Conservation (phyloP, 371 early-diverging fungal species). For the Basidiobolus meristosporus region DNA sequence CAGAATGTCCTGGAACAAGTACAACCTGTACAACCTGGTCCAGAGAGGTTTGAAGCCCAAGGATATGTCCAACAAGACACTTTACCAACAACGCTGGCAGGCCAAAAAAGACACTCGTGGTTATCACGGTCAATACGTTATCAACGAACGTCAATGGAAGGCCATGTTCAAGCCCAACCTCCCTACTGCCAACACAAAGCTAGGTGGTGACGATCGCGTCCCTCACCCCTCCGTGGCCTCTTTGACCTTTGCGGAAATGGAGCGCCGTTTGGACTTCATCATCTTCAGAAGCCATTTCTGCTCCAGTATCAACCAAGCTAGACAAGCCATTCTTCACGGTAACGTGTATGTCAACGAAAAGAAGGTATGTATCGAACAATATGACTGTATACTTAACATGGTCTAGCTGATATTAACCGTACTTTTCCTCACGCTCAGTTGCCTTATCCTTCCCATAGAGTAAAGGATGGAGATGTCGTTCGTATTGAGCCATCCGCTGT, state of each 20-base stretch:
- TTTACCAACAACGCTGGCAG: conserved; percentile 85
- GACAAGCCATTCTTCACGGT: conserved; percentile 64
- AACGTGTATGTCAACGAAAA: conserved; percentile 84
- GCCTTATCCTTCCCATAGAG: conserved; percentile 50
- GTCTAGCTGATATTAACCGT: not conserved
- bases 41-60: conserved; percentile 22
- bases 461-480: conserved; percentile 80
- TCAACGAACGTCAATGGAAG: conserved; percentile 71
- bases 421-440: conserved; percentile 13
- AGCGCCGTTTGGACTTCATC: conserved; percentile 80
- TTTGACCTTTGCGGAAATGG: conserved; percentile 72
- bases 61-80: conserved; percentile 45
- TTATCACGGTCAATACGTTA: conserved; percentile 75
- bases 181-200: conserved; percentile 41
- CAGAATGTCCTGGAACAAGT: conserved; percentile 87
- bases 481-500: conserved; percentile 64
- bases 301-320: conserved; percentile 63
- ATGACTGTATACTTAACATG: not conserved
- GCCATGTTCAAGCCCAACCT: conserved; percentile 47
- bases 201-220: conserved; percentile 10
- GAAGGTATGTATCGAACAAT: conserved; percentile 22
- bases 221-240: conserved; percentile 9
- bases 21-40: conserved; percentile 76
- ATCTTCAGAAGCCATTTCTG: conserved; percentile 85
- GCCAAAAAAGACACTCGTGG: conserved; percentile 84